Evolutionary conservation across 306 rosid species (phyloP).

Genomic region (Malus sylvestris): DNA sequence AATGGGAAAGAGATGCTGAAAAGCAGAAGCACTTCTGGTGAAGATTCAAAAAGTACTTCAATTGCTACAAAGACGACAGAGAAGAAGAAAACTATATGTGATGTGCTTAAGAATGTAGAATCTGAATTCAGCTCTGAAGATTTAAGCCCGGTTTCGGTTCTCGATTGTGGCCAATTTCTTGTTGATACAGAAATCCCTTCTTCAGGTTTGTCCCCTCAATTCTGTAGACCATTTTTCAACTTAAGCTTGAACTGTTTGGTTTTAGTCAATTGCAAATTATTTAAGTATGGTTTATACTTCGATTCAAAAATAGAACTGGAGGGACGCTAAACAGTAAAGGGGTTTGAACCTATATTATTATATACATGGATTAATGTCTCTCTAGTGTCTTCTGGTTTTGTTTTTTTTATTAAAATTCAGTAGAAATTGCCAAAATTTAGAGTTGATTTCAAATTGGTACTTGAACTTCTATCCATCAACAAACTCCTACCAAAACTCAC

Average conservation of each 20-base stretch:
- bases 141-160: slow-evolving; percentile 80
- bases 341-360: too few species aligned
- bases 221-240: not conserved
- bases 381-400: too few species aligned
- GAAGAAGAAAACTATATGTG: slow-evolving; percentile 22
- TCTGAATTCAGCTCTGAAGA: slow-evolving; percentile 53
- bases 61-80: slow-evolving; percentile 20
- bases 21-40: slow-evolving; percentile 16
- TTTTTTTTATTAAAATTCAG: too few species aligned
- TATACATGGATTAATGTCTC: too few species aligned
- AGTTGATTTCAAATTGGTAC: not conserved
- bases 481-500: not conserved
- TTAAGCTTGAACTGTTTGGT: not conserved
- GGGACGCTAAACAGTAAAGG: too few species aligned
- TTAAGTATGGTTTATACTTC: not conserved
- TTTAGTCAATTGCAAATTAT: not conserved
- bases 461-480: not conserved
- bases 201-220: slow-evolving; percentile 45
- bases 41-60: slow-evolving; percentile 8
- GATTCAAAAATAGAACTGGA: too few species aligned
- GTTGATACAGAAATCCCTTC: slow-evolving; percentile 24
- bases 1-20: slow-evolving; percentile 27
- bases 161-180: slow-evolving; percentile 41
- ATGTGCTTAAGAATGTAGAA: slow-evolving; percentile 27
- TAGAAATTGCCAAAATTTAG: too few species aligned